Base-by-base conservation (phyloP, 805 yeast genomes). In the Tetrapisispora namnaoensis region DNA sequence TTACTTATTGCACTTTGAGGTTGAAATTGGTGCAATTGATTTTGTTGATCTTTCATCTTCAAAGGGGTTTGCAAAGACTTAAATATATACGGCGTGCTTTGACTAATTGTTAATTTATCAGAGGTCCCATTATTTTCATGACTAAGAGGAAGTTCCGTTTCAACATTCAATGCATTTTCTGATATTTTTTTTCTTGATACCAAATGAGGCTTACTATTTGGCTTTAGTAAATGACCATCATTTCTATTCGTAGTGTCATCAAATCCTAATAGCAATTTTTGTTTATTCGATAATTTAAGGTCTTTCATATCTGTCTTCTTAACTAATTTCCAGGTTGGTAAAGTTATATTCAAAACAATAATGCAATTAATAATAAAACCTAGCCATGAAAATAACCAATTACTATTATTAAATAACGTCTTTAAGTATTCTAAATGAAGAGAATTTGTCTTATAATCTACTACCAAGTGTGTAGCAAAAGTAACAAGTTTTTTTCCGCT, bases 211-310 rank as follows among this genome's bases (percentile, higher is more conserved):
- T 55, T 55, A 40, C 20, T 35, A 13, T 18, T 24, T 17, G 10
- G 3, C n/a, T 40, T 32, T 2, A 13, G 14, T 20, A 17, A 13
- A 4, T 27, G n/a, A 14, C 27, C 13, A 16, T 39, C 27, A 14
- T 10, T 34, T 3, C 4, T 34, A 21, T 32, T 40, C 9, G 17
- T 20, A 2, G 4, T 17, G 36, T n/a, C 22, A 24, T 52, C 52
- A 17, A 70, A 50, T 0, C 73, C 73, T 34, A 70, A 50, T 22
- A 70, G 54, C n/a, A 55, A 51, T 51, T 60, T 63, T 49, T 70
- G 74, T 11, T 59, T 59, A 3, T 57, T 51, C 8, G 58, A 58
- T 42, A 70, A 39, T 18, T 62, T 53, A 18, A 68, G 48, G 54
- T 70, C 72, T n/a, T 58, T 56, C 22, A 62, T 57, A n/a, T 62